Evolutionary conservation across 345 rosid genomes (phyloP), one percentile per base, ranked within the genome.

Genomic region (Mangifera indica): DNA sequence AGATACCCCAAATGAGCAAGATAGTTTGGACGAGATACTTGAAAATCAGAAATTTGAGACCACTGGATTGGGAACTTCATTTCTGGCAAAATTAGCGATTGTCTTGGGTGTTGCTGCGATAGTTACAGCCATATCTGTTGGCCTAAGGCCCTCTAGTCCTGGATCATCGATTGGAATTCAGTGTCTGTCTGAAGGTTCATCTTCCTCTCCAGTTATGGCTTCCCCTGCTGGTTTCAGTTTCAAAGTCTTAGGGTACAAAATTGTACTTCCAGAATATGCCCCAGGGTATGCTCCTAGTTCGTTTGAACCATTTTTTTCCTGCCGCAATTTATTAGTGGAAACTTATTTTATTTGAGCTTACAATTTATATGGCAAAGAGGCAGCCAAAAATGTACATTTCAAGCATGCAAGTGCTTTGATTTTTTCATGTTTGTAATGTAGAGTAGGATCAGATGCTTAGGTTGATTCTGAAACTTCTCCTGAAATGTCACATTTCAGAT

Each of bases 241-340:
- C 68, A 86, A 85, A 67, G 92, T 85, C 45, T 91, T 93, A 71
- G 93, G 97, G 57, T 88, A 87, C 67, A 84, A 79, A 71, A 82
- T 93, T 67, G 62, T 88, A 49, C 87, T 93, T 77, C 93, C 96
- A 53, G 85, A 83, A 63, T 78, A 81, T 75, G 97, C 97, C 53
- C 97, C 96, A 0, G 98, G 96, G 93, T 89, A 80, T 69, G 74
- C 63, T 60, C 26, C 54, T 49, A 24, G 24, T 53, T 65, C 42
- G 22, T 64, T 5, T 45, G 21, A 69, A n/a, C 42, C 7, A 45
- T 45, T 44, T 13, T 45, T 63, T 20, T 22, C 6, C 22, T 7
- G 4, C 57, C 15, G 44, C 57, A 45, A 46, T 26, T 12, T 17
- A 17, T 32, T 49, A 3, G 42, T 14, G 24, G 45, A 60, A 60